phyloP scores from a whole-genome alignment of 2,329 filamentous ascomycete genomes.

The Grosmannia penicillata region DNA sequence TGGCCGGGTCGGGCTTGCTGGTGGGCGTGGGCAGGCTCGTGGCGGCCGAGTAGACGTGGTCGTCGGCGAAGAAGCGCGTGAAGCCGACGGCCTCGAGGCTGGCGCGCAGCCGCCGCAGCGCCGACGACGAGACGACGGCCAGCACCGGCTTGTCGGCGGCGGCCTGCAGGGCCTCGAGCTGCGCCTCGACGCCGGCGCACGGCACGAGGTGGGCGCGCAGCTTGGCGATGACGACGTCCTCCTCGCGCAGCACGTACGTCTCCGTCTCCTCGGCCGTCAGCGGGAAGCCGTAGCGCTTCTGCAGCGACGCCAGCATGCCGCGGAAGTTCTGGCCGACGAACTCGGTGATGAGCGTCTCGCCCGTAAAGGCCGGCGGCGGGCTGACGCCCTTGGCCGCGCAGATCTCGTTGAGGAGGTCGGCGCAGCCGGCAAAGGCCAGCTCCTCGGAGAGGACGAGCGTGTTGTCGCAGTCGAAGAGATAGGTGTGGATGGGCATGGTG shows the following conservation, averaged over 20 bases:
- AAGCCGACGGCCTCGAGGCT: conserved; percentile 68
- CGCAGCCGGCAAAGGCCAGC: conserved; percentile 82
- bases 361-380: conserved; percentile 51
- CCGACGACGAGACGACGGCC: conserved; percentile 69
- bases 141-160: conserved; percentile 49
- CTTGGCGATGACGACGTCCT: conserved; percentile 72
- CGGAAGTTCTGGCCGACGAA: conserved; percentile 94
- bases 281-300: conserved; percentile 60
- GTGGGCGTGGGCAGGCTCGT: conserved; percentile 66
- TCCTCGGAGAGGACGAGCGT: conserved; percentile 86
- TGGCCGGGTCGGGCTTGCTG: conserved; percentile 78
- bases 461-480: conserved; percentile 76
- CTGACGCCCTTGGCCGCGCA: conserved; percentile 46
- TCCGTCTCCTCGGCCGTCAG: conserved; percentile 56
- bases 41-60: conserved; percentile 69
- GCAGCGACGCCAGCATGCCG: conserved; percentile 69
- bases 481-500: conserved; percentile 38
- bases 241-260: conserved; percentile 59
- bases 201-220: conserved; percentile 52
- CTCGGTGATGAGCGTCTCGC: conserved; percentile 63
- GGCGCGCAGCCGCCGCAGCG: conserved; percentile 62
- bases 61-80: conserved; percentile 60
- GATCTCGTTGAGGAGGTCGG: conserved; percentile 78
- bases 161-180: conserved; percentile 48
- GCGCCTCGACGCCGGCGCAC: conserved; percentile 52